A percentile compares a stretch with the other conserved stretches of the same genome.
Evolutionary conservation across 1,284 basidiomycete species (phyloP).

Genomic region (Lignosus rhinocerotis): DNA sequence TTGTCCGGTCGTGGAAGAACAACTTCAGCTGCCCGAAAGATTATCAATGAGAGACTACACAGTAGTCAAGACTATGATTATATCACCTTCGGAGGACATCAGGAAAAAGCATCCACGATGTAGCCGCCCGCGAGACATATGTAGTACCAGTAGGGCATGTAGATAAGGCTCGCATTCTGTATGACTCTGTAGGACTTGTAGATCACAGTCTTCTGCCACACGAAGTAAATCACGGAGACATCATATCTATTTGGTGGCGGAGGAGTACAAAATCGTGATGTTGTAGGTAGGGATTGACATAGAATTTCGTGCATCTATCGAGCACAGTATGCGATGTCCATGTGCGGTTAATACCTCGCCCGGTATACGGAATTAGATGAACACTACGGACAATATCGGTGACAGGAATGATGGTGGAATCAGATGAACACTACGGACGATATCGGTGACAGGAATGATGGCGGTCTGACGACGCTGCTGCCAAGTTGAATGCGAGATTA

Average conservation of each 20-base stretch:
- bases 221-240: background rate
- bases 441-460: background rate
- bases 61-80: no score
- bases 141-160: background rate
- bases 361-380: background rate
- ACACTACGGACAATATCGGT: no score
- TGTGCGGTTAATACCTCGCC: background rate
- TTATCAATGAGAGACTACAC: no score
- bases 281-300: background rate
- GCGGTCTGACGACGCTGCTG: background rate
- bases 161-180: background rate
- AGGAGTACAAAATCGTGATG: background rate
- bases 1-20: background rate
- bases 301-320: background rate
- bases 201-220: background rate
- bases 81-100: no score
- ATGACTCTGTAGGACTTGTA: background rate
- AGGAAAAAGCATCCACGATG: background rate
- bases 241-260: background rate
- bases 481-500: background rate
- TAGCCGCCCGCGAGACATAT: background rate
- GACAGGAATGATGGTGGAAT: no score
- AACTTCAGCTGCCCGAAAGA: no score
- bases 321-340: background rate
- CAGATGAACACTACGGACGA: background rate